Percentiles rank a stretch among this genome's conserved stretches.
Conservation (phyloP, 2,329 filamentous ascomycete genomes). For the Exophiala bonariae region DNA sequence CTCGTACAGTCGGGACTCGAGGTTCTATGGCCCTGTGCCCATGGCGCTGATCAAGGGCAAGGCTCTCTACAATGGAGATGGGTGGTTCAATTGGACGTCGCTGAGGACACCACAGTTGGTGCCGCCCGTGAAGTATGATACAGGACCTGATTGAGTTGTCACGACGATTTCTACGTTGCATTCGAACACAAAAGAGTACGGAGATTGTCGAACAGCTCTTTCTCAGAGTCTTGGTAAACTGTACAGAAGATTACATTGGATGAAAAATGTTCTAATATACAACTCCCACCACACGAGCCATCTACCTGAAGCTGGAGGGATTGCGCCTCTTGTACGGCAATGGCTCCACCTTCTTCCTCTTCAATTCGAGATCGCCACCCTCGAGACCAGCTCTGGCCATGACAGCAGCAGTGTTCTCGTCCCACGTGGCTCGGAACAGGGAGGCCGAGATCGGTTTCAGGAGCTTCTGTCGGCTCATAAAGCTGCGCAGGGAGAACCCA, state of each 20-base stretch:
- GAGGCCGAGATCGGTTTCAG: constrained; percentile 76
- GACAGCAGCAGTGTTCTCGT: constrained; percentile 80
- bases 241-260: no score
- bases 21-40: constrained; percentile 82
- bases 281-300: constrained; percentile 32
- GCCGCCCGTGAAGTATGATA: neutral
- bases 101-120: constrained; percentile 17
- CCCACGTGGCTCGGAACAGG: constrained; percentile 87
- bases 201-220: no score
- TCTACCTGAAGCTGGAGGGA: constrained; percentile 45
- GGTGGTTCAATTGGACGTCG: constrained; percentile 23
- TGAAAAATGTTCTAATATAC: constrained; percentile 10
- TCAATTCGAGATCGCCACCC: constrained; percentile 81
- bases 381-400: constrained; percentile 77
- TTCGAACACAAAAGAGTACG: no score
- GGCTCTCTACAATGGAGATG: constrained; percentile 26
- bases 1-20: constrained; percentile 78
- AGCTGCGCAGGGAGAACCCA: constrained; percentile 72
- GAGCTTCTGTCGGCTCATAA: constrained; percentile 67
- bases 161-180: no score
- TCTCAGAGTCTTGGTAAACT: neutral
- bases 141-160: no score
- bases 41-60: constrained; percentile 83
- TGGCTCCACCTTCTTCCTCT: constrained; percentile 72
- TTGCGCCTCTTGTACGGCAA: constrained; percentile 64